Percentiles rank a stretch among this genome's conserved stretches.
phyloP scores from a whole-genome alignment of 768 basidiomycete species.

The Crassisporium funariophilum region DNA sequence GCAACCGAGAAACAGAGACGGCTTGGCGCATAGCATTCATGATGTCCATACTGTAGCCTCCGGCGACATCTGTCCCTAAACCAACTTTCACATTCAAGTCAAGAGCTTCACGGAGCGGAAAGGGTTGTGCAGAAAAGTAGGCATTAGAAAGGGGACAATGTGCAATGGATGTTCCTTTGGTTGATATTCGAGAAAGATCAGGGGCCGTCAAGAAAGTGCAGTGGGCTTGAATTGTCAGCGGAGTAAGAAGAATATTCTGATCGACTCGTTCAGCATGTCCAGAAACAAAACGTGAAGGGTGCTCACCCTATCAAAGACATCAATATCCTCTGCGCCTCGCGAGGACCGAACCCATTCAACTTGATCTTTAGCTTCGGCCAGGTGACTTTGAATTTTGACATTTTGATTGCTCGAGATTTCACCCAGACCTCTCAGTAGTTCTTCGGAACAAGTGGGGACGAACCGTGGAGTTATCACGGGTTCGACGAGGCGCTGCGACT shows the following conservation, averaged over 20 bases:
- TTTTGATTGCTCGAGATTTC: conserved; percentile 46
- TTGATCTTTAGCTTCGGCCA: conserved; percentile 79
- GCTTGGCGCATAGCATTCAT: conserved; percentile 81
- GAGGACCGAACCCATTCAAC: conserved; percentile 69
- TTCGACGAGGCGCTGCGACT: conserved; percentile 58
- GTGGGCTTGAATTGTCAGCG: conserved; percentile 79
- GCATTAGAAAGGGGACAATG: conserved; percentile 90
- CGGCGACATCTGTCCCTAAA: conserved; percentile 84
- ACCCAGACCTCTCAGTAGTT: conserved; percentile 64
- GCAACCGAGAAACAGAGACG: conserved; percentile 69
- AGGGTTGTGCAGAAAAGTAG: conserved; percentile 78
- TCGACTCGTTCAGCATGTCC: background rate
- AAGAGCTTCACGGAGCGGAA: conserved; percentile 73
- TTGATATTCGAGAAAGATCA: conserved; percentile 52
- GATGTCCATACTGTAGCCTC: conserved; percentile 80
- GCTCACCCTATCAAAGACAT: conserved; percentile 70
- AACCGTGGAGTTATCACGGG: conserved; percentile 91
- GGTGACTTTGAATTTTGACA: conserved; percentile 76
- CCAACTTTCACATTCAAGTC: conserved; percentile 67
- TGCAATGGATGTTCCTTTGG: conserved; percentile 63
- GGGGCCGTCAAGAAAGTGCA: conserved; percentile 75
- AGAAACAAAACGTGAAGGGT: background rate
- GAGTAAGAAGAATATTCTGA: conserved; percentile 62
- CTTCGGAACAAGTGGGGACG: conserved; percentile 83
- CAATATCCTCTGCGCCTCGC: conserved; percentile 67